These are phyloP conservation scores for Saccharomycopsis fermentans DNA, from an alignment of 805 yeast species.

Conservation along the genomic window DNA sequence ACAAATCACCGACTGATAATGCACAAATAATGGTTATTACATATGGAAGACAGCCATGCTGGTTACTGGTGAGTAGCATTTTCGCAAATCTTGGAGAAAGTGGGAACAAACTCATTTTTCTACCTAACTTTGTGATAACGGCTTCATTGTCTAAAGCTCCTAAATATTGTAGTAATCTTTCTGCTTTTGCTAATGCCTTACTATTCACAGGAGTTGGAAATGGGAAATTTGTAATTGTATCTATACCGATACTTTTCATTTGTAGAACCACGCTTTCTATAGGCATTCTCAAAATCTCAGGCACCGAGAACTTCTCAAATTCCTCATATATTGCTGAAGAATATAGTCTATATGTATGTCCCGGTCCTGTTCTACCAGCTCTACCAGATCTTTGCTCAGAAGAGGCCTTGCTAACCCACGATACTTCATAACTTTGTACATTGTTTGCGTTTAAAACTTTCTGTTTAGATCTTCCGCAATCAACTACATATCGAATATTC, in stretches of 20 bases:
- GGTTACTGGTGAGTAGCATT: slow-evolving; percentile 81
- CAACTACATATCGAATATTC: slow-evolving; percentile 88
- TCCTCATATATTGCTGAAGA: slow-evolving; percentile 88
- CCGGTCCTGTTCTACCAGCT: slow-evolving; percentile 98
- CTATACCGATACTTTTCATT: slow-evolving; percentile 97
- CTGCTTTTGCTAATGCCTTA: slow-evolving; percentile 49
- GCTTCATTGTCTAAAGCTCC: slow-evolving; percentile 62
- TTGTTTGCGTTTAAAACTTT: slow-evolving; percentile 73
- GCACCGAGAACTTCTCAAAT: slow-evolving; percentile 71
- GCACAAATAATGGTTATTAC: slow-evolving; percentile 89
- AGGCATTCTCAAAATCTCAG: slow-evolving; percentile 92
- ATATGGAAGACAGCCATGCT: slow-evolving; percentile 74
- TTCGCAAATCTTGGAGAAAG: slow-evolving; percentile 89
- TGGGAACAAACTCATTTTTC: slow-evolving; percentile 83
- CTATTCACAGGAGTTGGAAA: slow-evolving; percentile 90
- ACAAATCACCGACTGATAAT: slow-evolving; percentile 88
- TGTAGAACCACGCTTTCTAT: slow-evolving; percentile 90
- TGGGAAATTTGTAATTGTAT: slow-evolving; percentile 82
- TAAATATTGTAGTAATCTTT: slow-evolving; percentile 51
- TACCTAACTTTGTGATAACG: slow-evolving; percentile 67
- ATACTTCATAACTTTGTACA: slow-evolving; percentile 84
- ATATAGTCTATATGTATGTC: slow-evolving; percentile 85
- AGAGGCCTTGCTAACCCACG: slow-evolving; percentile 91
- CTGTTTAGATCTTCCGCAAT: slow-evolving; percentile 90
- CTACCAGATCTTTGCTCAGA: slow-evolving; percentile 94